These are phyloP conservation scores for Yamadazyma sp. DNA, from an alignment of 1,139 yeast species.

Conservation along the genomic window DNA sequence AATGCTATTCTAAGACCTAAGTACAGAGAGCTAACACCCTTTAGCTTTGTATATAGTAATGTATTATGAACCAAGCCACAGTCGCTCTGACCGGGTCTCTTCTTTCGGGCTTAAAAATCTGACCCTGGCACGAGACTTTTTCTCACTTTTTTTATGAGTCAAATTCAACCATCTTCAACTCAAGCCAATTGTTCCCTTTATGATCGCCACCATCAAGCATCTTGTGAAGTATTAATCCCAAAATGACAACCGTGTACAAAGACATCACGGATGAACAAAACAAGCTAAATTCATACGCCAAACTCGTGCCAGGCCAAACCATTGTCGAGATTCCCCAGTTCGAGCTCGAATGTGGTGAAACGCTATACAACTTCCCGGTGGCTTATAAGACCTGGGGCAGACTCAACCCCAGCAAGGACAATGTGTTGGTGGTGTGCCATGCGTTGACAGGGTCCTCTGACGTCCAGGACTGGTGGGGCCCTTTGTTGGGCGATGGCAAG, in stretches of 20 bases:
- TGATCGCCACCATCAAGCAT: conserved; percentile 16
- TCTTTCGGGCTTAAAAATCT: too few species aligned
- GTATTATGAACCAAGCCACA: too few species aligned
- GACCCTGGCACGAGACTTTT: not conserved
- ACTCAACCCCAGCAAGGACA: conserved; percentile 63
- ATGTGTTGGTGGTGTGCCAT: conserved; percentile 86
- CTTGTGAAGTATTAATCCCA: conserved; percentile 15
- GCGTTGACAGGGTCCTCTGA: conserved; percentile 96
- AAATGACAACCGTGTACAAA: conserved; percentile 19
- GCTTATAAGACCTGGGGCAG: conserved; percentile 97
- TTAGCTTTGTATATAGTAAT: too few species aligned
- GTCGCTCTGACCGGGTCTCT: too few species aligned
- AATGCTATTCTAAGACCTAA: not conserved
- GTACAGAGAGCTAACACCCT: too few species aligned
- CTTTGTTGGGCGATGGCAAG: conserved; percentile 77
- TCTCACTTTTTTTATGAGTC: conserved; percentile 2
- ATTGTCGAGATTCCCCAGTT: conserved; percentile 79
- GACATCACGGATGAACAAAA: conserved; percentile 50
- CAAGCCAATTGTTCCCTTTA: conserved; percentile 3
- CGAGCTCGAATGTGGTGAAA: conserved; percentile 80
- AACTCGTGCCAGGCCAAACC: conserved; percentile 75
- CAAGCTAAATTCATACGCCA: conserved; percentile 61
- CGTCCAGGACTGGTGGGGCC: conserved; percentile 99
- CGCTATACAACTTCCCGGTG: conserved; percentile 72
- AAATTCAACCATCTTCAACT: not conserved